Evolutionary conservation across 2,329 filamentous ascomycete species (phyloP).

Genomic region (Exophiala phaeomuriformis): DNA sequence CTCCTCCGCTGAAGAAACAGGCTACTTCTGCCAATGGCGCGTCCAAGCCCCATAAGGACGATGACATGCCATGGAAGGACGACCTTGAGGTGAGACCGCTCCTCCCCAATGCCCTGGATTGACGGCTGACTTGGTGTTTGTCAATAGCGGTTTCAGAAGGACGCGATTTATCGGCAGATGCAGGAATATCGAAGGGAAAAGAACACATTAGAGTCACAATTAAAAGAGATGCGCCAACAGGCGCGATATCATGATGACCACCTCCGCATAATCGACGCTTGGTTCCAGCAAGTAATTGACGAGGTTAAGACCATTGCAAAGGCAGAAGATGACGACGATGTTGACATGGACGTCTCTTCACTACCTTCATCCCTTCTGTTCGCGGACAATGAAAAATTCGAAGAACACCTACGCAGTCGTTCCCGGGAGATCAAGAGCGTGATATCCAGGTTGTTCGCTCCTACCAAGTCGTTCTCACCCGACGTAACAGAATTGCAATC

Average conservation of each 20-base stretch:
- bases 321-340: slow-evolving; percentile 23
- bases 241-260: slow-evolving; percentile 85
- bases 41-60: slow-evolving; percentile 54
- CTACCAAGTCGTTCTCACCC: slow-evolving; percentile 45
- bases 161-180: slow-evolving; percentile 96
- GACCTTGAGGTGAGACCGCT: slow-evolving; percentile 62
- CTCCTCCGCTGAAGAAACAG: slow-evolving; percentile 85
- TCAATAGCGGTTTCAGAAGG: slow-evolving; percentile 77
- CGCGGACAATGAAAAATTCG: slow-evolving; percentile 55
- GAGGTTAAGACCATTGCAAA: slow-evolving; percentile 36
- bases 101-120: background rate
- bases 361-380: slow-evolving; percentile 52
- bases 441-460: slow-evolving; percentile 61
- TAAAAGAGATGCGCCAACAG: slow-evolving; percentile 72
- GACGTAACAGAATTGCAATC: slow-evolving; percentile 66
- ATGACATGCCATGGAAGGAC: slow-evolving; percentile 63
- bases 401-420: slow-evolving; percentile 70
- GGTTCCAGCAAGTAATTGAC: slow-evolving; percentile 79
- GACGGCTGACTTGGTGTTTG: slow-evolving; percentile 6
- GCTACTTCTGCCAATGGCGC: slow-evolving; percentile 67
- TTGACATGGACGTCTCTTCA: slow-evolving; percentile 28
- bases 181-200: slow-evolving; percentile 94
- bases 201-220: slow-evolving; percentile 67
- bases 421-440: slow-evolving; percentile 68
- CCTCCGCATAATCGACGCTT: slow-evolving; percentile 78